These are phyloP conservation scores for Hawksworthiomyces lignivorus DNA, from an alignment of 2,329 filamentous ascomycete species.

Conservation along the genomic window DNA sequence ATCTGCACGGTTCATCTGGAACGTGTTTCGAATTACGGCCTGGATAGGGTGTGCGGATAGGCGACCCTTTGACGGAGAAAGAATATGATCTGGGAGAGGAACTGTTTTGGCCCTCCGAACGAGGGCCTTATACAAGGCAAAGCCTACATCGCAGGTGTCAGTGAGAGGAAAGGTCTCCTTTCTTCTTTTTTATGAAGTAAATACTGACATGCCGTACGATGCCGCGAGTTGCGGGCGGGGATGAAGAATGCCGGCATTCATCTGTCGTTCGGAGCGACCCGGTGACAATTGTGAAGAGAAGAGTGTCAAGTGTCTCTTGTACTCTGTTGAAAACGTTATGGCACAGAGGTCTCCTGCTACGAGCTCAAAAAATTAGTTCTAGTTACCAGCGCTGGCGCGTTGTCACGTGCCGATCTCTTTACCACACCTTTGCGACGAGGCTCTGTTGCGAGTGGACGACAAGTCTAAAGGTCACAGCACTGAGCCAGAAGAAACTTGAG, in stretches of 20 bases:
- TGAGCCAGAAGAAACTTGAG: not conserved
- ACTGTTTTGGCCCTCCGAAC: conserved; percentile 49
- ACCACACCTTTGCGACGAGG: too few relatives aligned
- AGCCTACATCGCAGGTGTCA: conserved; percentile 42
- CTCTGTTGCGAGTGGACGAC: too few relatives aligned
- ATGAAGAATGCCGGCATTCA: conserved; percentile 34
- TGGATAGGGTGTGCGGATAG: conserved; percentile 37
- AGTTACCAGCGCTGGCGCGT: too few relatives aligned
- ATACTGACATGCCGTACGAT: conserved; percentile 41
- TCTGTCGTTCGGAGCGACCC: conserved; percentile 15
- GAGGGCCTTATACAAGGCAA: conserved; percentile 66
- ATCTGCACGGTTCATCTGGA: conserved; percentile 51
- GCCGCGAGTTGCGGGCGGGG: conserved; percentile 43
- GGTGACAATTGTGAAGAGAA: too few relatives aligned
- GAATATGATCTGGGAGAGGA: conserved; percentile 42
- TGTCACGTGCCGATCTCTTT: too few relatives aligned
- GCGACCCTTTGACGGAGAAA: conserved; percentile 19
- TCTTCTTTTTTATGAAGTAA: not conserved
- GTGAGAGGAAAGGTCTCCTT: too few relatives aligned
- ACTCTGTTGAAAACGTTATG: too few relatives aligned
- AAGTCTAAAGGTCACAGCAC: too few relatives aligned
- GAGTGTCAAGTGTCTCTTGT: too few relatives aligned
- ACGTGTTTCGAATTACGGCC: conserved; percentile 53
- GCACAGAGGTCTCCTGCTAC: too few relatives aligned
- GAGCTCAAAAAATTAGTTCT: too few relatives aligned